phyloP scores from a whole-genome alignment of 768 basidiomycete genomes.

The Pleurotus djamor region DNA sequence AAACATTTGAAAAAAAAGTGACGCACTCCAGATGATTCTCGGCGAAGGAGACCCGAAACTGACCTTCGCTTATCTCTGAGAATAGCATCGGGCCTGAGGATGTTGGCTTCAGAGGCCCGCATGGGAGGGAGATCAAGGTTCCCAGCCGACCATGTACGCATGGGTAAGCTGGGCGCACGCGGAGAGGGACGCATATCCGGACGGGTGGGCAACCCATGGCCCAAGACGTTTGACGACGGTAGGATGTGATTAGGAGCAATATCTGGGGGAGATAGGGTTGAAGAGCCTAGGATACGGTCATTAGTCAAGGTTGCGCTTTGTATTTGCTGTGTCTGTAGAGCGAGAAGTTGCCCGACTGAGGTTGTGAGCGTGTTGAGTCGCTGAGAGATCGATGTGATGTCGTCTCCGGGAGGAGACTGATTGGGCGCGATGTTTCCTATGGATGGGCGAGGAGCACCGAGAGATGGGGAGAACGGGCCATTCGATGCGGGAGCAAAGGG shows the following conservation, averaged over 20 bases:
- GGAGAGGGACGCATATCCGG: conserved; percentile 59
- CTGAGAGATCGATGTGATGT: conserved; percentile 74
- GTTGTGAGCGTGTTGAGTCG: conserved; percentile 77
- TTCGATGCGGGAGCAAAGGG: conserved; percentile 59
- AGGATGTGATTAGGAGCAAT: conserved; percentile 44
- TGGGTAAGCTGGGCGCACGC: conserved; percentile 67
- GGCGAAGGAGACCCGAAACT: conserved; percentile 61
- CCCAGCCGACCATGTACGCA: conserved; percentile 85
- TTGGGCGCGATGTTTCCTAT: conserved; percentile 70
- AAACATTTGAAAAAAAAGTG: background rate
- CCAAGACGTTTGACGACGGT: conserved; percentile 42
- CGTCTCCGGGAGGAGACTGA: conserved; percentile 64
- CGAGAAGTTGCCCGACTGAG: conserved; percentile 83
- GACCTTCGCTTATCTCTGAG: conserved; percentile 75
- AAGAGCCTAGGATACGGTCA: conserved; percentile 38
- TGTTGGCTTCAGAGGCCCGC: conserved; percentile 45
- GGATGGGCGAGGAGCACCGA: conserved; percentile 57
- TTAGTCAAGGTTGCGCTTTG: conserved; percentile 42
- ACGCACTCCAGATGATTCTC: conserved; percentile 75
- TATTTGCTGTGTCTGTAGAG: conserved; percentile 73
- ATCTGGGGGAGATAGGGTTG: conserved; percentile 39
- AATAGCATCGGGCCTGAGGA: conserved; percentile 40
- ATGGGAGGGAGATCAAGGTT: conserved; percentile 66
- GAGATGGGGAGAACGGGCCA: conserved; percentile 27
- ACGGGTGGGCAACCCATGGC: conserved; percentile 63